Percentiles rank a stretch among this genome's conserved stretches.
These are phyloP conservation scores for Phytomonas francai DNA, from an alignment of 208 protist genomes.

Conservation along the genomic window DNA sequence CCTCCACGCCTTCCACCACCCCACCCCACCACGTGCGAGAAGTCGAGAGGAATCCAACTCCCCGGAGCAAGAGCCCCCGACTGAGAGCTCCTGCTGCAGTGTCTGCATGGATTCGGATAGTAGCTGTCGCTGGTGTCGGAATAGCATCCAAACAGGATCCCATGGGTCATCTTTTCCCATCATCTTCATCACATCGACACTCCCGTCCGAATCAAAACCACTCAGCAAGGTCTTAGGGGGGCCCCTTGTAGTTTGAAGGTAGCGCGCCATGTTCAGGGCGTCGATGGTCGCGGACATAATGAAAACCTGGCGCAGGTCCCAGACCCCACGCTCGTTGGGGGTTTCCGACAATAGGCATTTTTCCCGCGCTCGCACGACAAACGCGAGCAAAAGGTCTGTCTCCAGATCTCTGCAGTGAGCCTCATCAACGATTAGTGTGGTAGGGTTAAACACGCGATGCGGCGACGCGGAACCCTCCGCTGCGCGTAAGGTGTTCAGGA, in stretches of 20 bases:
- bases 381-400: constrained; percentile 63
- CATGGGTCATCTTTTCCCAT: too few species aligned
- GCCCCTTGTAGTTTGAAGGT: constrained; percentile 14
- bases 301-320: constrained; percentile 33
- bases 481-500: constrained; percentile 37
- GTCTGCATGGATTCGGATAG: too few species aligned
- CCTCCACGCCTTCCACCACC: too few species aligned
- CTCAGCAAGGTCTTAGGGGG: not conserved
- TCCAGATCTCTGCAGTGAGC: constrained; percentile 65
- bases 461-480: not conserved
- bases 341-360: not conserved
- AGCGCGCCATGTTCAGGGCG: constrained; percentile 31
- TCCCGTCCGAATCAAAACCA: too few species aligned
- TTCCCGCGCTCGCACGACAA: constrained; percentile 21
- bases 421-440: constrained; percentile 73
- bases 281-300: constrained; percentile 76
- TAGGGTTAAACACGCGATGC: constrained; percentile 17
- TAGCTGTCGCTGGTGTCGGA: too few species aligned
- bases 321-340: not conserved
- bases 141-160: too few species aligned
- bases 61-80: too few species aligned
- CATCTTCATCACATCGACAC: too few species aligned
- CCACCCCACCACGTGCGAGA: too few species aligned
- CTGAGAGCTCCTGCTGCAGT: too few species aligned
- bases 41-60: too few species aligned